These are phyloP conservation scores for Aspergillus fischeri DNA, from an alignment of 2,329 filamentous ascomycete genomes.

Conservation along the genomic window DNA sequence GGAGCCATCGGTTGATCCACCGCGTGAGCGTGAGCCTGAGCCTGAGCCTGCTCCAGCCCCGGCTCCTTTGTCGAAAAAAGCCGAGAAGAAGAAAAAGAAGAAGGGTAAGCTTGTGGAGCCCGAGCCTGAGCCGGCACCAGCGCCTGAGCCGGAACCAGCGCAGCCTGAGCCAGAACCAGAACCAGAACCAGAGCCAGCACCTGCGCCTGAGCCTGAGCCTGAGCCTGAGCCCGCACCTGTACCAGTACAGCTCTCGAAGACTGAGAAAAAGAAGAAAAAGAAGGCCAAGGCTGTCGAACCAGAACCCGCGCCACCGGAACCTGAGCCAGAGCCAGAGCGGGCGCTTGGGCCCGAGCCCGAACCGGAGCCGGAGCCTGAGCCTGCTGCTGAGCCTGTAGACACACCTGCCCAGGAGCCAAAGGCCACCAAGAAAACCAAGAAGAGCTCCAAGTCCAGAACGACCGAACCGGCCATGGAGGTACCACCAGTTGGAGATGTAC, in stretches of 20 bases:
- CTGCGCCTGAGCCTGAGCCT: not conserved
- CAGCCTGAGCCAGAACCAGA: constrained; percentile 18
- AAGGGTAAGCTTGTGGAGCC: constrained; percentile 11
- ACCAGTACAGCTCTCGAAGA: constrained; percentile 21
- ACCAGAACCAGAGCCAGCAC: constrained; percentile 1
- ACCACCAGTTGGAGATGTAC: constrained; percentile 45
- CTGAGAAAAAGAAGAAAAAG: constrained; percentile 27
- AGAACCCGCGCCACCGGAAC: constrained; percentile 29
- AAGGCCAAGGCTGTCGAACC: constrained; percentile 23
- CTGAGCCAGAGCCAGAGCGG: constrained; percentile 18
- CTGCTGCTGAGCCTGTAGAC: constrained; percentile 22
- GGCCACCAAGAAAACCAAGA: constrained; percentile 33
- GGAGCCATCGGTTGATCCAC: constrained; percentile 15
- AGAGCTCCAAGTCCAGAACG: constrained; percentile 15
- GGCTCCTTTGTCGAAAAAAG: not conserved
- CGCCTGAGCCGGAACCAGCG: constrained; percentile 22
- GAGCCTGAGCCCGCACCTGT: constrained; percentile 16
- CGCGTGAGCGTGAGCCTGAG: constrained; percentile 17
- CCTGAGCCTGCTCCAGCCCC: constrained; percentile 17
- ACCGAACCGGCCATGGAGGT: constrained; percentile 40
- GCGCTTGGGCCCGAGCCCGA: constrained; percentile 24
- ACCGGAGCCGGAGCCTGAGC: constrained; percentile 5
- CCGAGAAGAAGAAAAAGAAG: constrained; percentile 8
- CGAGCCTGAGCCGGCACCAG: constrained; percentile 19
- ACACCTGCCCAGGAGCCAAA: not conserved